Base-by-base conservation (phyloP, 352 stramenopile species). In the Phytopythium ostracodes region DNA sequence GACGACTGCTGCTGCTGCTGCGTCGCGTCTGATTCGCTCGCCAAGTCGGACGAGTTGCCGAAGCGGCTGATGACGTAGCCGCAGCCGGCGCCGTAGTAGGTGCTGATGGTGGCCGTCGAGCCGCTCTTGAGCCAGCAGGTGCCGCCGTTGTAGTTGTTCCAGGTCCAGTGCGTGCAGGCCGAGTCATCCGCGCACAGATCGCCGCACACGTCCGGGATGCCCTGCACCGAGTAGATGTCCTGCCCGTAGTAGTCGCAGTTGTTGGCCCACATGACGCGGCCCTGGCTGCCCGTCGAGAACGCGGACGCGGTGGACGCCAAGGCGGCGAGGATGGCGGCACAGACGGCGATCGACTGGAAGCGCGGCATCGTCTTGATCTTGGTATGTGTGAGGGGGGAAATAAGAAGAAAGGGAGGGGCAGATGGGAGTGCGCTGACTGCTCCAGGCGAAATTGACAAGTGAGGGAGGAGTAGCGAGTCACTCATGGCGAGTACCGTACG, bases 101-200 rank as follows among this genome's bases (percentile, higher is more conserved):
- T 35, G 9, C 33, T 50, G 46, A 62, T 66, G 20, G 56, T 25
- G 36, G 55, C 60, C 9, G 29, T 35, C 8, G 46, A 46, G 31
- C 25, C 62, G 33, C 31, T 70, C 57, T 76, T 76, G 43, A 73
- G 40, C 66, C 63, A 74, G 60, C 70, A 76, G 18, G 60, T 72
- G 43, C 70, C 70, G 15, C 60, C 60, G 54, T 67, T 73, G 66
- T 72, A 76, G 58, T 53, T 59, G 60, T 47, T 68, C 69, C 69
- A 76, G 4, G 42, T 46, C 68, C 64, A 75, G 49, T 75, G 68
- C 24, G 57, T 72, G 61, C 68, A 75, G 24, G 25, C 54, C 25
- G 55, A 50, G 43, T 75, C 58, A 22, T 50, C 59, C 33, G 60
- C 67, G 24, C 67, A 73, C 46, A 69, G 18, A 31, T 72, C 61